Evolutionary conservation across 768 basidiomycete genomes (phyloP).

Genomic region (Collybia sordida): DNA sequence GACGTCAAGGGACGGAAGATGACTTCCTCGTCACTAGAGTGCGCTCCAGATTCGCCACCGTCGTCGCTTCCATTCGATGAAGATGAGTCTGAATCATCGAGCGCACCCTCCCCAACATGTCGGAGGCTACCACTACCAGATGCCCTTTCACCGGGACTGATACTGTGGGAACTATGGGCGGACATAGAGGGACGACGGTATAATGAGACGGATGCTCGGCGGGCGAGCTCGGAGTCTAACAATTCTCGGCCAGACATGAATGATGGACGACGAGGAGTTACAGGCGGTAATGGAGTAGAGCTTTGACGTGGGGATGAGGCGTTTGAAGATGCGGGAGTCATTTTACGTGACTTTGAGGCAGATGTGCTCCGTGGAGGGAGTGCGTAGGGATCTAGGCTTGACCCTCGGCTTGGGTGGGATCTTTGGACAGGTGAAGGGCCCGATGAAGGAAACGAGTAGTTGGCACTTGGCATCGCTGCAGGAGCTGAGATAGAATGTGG

Average conservation of each 20-base stretch:
- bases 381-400: constrained; percentile 10
- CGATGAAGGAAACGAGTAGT: constrained; percentile 23
- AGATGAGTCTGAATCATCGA: constrained; percentile 77
- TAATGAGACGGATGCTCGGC: constrained; percentile 32
- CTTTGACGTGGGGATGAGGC: constrained; percentile 55
- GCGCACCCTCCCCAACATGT: constrained; percentile 74
- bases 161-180: constrained; percentile 28
- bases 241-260: constrained; percentile 38
- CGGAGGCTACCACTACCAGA: constrained; percentile 41
- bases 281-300: constrained; percentile 41
- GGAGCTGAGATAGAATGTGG: constrained; percentile 41
- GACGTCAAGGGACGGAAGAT: constrained; percentile 28
- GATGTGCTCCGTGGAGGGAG: constrained; percentile 29
- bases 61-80: constrained; percentile 35
- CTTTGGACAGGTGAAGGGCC: constrained; percentile 16
- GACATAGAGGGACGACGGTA: constrained; percentile 48
- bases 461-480: constrained; percentile 28
- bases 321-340: constrained; percentile 59
- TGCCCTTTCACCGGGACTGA: constrained; percentile 36
- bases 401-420: constrained; percentile 23
- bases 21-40: constrained; percentile 36
- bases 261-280: constrained; percentile 40
- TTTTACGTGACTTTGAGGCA: constrained; percentile 40
- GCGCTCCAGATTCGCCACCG: constrained; percentile 22
- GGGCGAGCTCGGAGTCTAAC: constrained; percentile 27